A percentile compares a stretch with the other conserved stretches of the same genome.
Evolutionary conservation across 1,284 basidiomycete genomes (phyloP).

Genomic region (Caloboletus firmus): DNA sequence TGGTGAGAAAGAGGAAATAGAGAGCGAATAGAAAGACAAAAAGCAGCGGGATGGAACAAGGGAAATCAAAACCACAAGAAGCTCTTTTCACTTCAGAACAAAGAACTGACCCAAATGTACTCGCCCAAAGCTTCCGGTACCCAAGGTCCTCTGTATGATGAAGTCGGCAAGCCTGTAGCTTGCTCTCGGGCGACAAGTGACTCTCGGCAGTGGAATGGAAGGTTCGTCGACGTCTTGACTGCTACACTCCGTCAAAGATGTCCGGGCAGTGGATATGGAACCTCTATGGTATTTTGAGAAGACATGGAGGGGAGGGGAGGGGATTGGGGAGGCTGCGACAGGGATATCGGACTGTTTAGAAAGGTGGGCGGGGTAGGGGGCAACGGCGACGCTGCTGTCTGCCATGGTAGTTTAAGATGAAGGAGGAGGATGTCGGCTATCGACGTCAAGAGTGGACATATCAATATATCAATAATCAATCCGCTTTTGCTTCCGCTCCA

Average conservation of each 20-base stretch:
- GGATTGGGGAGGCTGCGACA: neutral
- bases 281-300: conserved; percentile 45
- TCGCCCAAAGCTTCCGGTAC: conserved; percentile 93
- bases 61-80: neutral
- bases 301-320: conserved; percentile 14
- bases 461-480: neutral
- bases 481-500: conserved; percentile 16
- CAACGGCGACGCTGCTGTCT: conserved; percentile 22
- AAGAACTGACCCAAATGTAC: conserved; percentile 79
- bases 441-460: conserved; percentile 10
- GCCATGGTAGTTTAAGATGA: conserved; percentile 16
- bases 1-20: neutral
- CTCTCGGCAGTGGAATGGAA: conserved; percentile 23
- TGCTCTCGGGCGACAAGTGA: conserved; percentile 53
- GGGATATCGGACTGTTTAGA: conserved; percentile 15
- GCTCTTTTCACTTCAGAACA: neutral
- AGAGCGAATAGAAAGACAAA: neutral
- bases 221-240: conserved; percentile 41
- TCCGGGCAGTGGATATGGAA: conserved; percentile 63
- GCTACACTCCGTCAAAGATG: conserved; percentile 55
- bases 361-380: neutral
- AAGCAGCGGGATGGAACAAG: neutral
- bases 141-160: conserved; percentile 76
- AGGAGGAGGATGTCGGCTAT: conserved; percentile 7
- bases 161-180: conserved; percentile 72